phyloP scores from a whole-genome alignment of 352 stramenopile genomes.

The Phytopythium helicoides region DNA sequence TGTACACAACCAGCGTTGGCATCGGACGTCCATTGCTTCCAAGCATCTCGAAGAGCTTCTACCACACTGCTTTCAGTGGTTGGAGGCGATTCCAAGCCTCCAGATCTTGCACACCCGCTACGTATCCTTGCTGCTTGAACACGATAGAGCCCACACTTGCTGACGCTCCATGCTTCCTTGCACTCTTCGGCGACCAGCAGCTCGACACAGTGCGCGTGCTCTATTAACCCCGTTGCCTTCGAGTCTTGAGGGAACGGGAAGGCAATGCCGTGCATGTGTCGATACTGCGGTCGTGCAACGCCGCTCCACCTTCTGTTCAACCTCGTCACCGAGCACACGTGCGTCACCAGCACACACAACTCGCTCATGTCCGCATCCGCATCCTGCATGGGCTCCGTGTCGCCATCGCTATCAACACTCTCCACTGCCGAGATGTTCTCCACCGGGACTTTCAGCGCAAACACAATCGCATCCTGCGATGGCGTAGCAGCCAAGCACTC shows the following conservation, averaged over 20 bases:
- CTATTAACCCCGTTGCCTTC: conserved; percentile 6
- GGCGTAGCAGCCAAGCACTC: too few relatives aligned
- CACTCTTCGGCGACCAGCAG: conserved; percentile 24
- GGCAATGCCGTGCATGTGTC: conserved; percentile 32
- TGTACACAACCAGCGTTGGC: conserved; percentile 7
- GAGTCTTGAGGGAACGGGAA: conserved; percentile 14
- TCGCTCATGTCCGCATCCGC: background rate
- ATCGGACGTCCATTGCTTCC: background rate
- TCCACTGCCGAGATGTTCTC: too few relatives aligned
- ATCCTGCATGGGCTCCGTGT: too few relatives aligned
- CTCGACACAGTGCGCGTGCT: conserved; percentile 18
- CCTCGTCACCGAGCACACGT: conserved; percentile 1
- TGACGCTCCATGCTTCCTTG: conserved; percentile 25
- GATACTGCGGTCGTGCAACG: conserved; percentile 21
- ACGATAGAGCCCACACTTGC: conserved; percentile 33
- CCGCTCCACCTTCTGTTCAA: background rate
- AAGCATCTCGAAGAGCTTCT: conserved; percentile 10
- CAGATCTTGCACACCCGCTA: background rate
- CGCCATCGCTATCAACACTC: too few relatives aligned
- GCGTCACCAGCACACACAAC: background rate
- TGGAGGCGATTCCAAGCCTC: conserved; percentile 12
- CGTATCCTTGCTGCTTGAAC: conserved; percentile 13
- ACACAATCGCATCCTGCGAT: too few relatives aligned
- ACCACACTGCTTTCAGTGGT: conserved; percentile 5
- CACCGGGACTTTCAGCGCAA: too few relatives aligned